These are phyloP conservation scores for Yamadazyma paraphyllophila DNA, from an alignment of 805 yeast species.

Conservation along the genomic window DNA sequence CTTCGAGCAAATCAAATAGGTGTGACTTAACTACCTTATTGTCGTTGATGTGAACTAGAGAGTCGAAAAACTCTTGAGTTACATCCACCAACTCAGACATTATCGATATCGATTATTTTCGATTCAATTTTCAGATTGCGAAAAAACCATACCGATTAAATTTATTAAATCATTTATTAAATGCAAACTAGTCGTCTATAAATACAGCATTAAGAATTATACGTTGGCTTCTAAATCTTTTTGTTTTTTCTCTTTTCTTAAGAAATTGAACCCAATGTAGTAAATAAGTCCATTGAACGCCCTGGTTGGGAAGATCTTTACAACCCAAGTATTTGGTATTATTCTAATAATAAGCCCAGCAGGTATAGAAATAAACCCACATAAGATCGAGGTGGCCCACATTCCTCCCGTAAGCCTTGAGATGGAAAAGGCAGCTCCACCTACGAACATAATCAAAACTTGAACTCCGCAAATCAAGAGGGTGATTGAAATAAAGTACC, in stretches of 20 bases:
- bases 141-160: neutral
- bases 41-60: conserved; percentile 38
- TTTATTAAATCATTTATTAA: no score
- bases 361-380: conserved; percentile 82
- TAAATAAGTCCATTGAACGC: conserved; percentile 41
- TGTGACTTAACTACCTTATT: conserved; percentile 60
- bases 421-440: conserved; percentile 92
- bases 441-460: conserved; percentile 89
- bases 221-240: conserved; percentile 8
- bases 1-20: conserved; percentile 68
- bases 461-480: conserved; percentile 79
- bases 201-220: neutral
- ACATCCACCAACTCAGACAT: conserved; percentile 42
- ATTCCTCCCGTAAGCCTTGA: conserved; percentile 73
- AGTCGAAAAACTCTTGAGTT: conserved; percentile 48
- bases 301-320: conserved; percentile 61
- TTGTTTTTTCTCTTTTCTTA: conserved; percentile 27
- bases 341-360: conserved; percentile 73
- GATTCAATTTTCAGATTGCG: neutral
- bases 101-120: no score
- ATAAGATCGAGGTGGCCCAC: conserved; percentile 86
- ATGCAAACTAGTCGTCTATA: neutral
- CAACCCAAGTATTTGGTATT: conserved; percentile 78
- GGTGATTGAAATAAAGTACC: conserved; percentile 74
- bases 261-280: conserved; percentile 35